Evolutionary conservation across 164 flowering plant species (phyloP).

Genomic region (Magnolia sinica): DNA sequence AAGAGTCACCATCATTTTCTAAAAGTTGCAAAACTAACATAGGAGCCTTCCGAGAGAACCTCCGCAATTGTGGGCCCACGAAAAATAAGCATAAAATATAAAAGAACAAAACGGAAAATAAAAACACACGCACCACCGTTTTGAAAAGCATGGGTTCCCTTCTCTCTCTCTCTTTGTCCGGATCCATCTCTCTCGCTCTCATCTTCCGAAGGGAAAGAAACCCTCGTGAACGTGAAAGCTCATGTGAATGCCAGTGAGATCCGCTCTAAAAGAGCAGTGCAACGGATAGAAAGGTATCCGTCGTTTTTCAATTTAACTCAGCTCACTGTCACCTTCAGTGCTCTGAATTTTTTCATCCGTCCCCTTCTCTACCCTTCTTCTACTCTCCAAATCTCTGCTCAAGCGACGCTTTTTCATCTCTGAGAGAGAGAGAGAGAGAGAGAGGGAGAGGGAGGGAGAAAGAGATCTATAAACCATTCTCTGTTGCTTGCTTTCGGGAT

Average conservation of each 20-base stretch:
- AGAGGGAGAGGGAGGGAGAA: neutral
- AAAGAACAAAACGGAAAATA: neutral
- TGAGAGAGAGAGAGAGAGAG: neutral
- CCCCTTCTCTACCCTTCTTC: neutral
- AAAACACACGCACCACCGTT: neutral
- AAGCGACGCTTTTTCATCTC: neutral
- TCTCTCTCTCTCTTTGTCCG: neutral
- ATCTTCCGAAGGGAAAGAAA: neutral
- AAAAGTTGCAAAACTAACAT: no score
- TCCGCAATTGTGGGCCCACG: neutral
- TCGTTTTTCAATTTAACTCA: neutral
- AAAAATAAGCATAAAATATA: neutral
- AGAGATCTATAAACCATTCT: neutral
- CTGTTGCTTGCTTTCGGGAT: neutral
- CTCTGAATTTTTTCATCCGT: no score
- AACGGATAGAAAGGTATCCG: neutral
- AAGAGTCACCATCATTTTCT: no score
- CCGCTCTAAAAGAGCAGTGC: neutral
- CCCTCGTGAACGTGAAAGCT: neutral
- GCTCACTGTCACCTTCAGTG: neutral
- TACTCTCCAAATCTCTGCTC: neutral
- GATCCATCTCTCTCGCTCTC: constrained; percentile 3
- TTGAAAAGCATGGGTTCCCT: neutral
- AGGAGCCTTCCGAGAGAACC: neutral
- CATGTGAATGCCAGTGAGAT: constrained; percentile 4